Conservation (phyloP, 2,329 filamentous ascomycete species). For the Colletotrichum cereale region DNA sequence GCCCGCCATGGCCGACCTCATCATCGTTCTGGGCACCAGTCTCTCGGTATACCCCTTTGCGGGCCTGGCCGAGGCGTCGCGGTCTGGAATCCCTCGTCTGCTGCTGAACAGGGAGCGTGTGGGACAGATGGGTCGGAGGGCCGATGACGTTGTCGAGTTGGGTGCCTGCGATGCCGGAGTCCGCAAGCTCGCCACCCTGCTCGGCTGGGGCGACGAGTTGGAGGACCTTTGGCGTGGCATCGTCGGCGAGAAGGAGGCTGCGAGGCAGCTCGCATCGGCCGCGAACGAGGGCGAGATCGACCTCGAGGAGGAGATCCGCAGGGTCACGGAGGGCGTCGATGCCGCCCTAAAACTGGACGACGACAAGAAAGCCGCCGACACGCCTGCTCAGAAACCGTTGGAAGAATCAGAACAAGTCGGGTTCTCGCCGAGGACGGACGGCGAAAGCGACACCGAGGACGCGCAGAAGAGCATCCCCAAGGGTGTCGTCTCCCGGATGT, state of each 20-base stretch:
- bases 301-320: slow-evolving; percentile 60
- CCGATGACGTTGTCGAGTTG: slow-evolving; percentile 87
- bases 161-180: slow-evolving; percentile 89
- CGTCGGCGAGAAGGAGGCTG: slow-evolving; percentile 71
- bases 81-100: slow-evolving; percentile 76
- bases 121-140: slow-evolving; percentile 79
- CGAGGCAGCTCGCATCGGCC: slow-evolving; percentile 57
- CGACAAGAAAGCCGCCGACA: slow-evolving; percentile 32
- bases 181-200: slow-evolving; percentile 78
- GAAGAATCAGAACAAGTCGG: slow-evolving; percentile 6
- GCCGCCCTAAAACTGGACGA: slow-evolving; percentile 49
- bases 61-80: slow-evolving; percentile 75
- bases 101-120: slow-evolving; percentile 90
- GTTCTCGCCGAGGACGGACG: neutral
- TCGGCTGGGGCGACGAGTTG: slow-evolving; percentile 89
- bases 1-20: slow-evolving; percentile 76
- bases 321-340: slow-evolving; percentile 53
- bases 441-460: slow-evolving; percentile 13
- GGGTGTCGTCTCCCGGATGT: neutral
- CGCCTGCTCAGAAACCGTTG: neutral
- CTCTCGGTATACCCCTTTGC: slow-evolving; percentile 91
- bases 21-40: slow-evolving; percentile 90
- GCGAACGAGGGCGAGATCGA: slow-evolving; percentile 49
- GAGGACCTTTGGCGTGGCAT: slow-evolving; percentile 79
- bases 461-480: slow-evolving; percentile 2